Evolutionary conservation across 1,284 basidiomycete species (phyloP), one percentile per base, ranked within the genome.

Genomic region (Lentinula novae-zelandiae): DNA sequence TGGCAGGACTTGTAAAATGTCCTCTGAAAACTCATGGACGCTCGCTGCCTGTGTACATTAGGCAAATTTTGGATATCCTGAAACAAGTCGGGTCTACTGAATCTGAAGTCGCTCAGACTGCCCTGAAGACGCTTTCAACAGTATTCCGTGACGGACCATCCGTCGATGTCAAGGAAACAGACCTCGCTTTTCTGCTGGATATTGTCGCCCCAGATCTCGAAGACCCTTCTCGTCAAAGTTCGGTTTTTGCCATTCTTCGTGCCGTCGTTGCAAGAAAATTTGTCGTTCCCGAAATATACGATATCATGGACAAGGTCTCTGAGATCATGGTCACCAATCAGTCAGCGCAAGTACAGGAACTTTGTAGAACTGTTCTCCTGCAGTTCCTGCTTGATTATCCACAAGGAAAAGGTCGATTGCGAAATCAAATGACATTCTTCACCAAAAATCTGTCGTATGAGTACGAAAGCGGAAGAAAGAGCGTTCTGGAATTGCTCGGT

Each of bases 341-440:
- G 73, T 93, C 93, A 10, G 74, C 87, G 0, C 90, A 93, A 66
- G 95, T 97, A 7, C 95, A 96, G 69, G 96, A 97, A 70, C 84
- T 93, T 1, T 96, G 93, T 68, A 89, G 97, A 22, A 86, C 90
- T 44, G 86, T 95, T 36, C 83, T 96, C 44, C 84, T 99, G 49
- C 94, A 97, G 70, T 99, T 99, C 82, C 78, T 99, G 61, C 85
- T 99, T 44, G 96, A 99, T 69, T 99, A 99, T 69, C 97, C 97
- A 1, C 97, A 99, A 72, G 97, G 97, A 40, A 92, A 94, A 67
- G 92, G 91, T 1, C 86, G 96, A 2, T 80, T 99, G 10, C 88
- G 87, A 63, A 90, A 87, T 56, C 93, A 94, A 67, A 92, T 99
- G 83, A 84, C 89, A 0, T 98, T 98, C 78, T 82, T 99, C 31